Conservation (phyloP, 1,284 basidiomycete genomes). For the Pisolithus thermaeus region DNA sequence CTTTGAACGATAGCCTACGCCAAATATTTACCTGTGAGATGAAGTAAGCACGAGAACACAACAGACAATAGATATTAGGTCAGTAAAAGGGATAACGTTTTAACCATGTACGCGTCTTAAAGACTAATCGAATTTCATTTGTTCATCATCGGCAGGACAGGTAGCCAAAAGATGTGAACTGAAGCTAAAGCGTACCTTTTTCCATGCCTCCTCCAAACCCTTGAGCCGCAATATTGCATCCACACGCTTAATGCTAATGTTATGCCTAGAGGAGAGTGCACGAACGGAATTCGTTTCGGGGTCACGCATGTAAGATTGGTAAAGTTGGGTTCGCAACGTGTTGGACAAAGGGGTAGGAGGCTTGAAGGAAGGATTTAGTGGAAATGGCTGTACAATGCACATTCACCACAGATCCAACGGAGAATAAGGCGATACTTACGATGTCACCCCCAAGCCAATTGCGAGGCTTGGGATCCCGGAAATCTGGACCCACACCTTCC, state of each 20-base stretch:
- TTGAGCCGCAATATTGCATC: slow-evolving; percentile 78
- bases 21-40: slow-evolving; percentile 17
- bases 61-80: slow-evolving; percentile 17
- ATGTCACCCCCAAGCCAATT: slow-evolving; percentile 55
- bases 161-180: slow-evolving; percentile 9
- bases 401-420: slow-evolving; percentile 6
- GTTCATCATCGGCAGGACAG: slow-evolving; percentile 46
- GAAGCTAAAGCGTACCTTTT: slow-evolving; percentile 48
- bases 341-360: slow-evolving; percentile 74
- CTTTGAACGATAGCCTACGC: background rate
- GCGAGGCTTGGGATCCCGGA: slow-evolving; percentile 31
- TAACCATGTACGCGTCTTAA: slow-evolving; percentile 72
- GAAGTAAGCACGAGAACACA: slow-evolving; percentile 16
- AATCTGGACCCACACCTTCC: slow-evolving; percentile 16
- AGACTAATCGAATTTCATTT: slow-evolving; percentile 73
- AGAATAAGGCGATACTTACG: slow-evolving; percentile 37
- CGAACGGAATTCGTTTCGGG: slow-evolving; percentile 56
- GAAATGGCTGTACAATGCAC: slow-evolving; percentile 57
- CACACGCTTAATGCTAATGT: slow-evolving; percentile 68
- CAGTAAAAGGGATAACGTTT: slow-evolving; percentile 38
- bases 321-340: slow-evolving; percentile 48
- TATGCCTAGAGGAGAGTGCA: slow-evolving; percentile 51
- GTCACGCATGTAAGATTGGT: slow-evolving; percentile 49
- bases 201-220: slow-evolving; percentile 64
- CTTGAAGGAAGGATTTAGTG: slow-evolving; percentile 73